These are phyloP conservation scores for Oemleria cerasiformis DNA, from an alignment of 306 rosid species.

Conservation along the genomic window DNA sequence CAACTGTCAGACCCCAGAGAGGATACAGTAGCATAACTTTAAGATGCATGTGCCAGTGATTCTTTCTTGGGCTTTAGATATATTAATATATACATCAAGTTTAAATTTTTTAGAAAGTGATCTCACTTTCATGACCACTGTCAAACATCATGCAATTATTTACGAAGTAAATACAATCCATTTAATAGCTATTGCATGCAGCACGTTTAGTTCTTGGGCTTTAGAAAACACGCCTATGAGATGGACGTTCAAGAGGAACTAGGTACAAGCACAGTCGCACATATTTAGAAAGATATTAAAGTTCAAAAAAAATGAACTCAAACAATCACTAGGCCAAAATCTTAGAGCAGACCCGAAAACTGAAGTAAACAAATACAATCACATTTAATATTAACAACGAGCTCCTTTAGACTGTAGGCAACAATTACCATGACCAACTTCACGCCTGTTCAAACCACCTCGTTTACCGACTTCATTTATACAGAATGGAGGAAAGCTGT, in stretches of 20 bases:
- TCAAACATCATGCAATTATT: background rate
- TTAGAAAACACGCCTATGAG: background rate
- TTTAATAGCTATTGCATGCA: background rate
- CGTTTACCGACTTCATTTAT: slow-evolving; percentile 91
- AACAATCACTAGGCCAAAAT: background rate
- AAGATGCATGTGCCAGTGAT: background rate
- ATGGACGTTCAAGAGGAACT: background rate
- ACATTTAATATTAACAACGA: background rate
- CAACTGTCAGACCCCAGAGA: background rate
- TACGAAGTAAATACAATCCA: background rate
- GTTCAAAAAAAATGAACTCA: background rate
- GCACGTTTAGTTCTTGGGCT: background rate
- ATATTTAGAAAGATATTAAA: background rate
- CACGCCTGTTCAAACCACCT: slow-evolving; percentile 92
- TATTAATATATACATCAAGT: background rate
- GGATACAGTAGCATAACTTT: background rate
- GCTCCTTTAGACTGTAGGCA: background rate
- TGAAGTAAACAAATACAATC: background rate
- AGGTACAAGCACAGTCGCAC: background rate
- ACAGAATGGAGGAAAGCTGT: slow-evolving; percentile 93
- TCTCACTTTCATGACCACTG: background rate
- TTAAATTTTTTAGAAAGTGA: background rate
- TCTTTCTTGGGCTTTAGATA: background rate
- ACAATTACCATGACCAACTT: slow-evolving; percentile 94
- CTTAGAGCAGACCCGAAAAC: slow-evolving; percentile 8